phyloP scores from a whole-genome alignment of 140 eudicot species.

The Eryngium alpinum region DNA sequence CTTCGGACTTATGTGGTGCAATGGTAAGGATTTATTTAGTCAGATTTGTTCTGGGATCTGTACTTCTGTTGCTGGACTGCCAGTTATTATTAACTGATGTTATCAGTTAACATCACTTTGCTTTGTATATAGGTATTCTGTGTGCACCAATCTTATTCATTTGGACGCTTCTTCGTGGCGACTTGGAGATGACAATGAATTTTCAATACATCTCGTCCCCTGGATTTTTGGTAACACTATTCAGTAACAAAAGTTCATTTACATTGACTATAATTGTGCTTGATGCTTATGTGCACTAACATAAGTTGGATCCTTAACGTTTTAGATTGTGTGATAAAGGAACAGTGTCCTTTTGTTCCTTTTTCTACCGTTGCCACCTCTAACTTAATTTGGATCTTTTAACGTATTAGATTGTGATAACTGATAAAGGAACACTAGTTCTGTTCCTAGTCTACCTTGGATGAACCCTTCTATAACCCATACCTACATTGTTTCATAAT shows the following conservation, averaged over 20 bases:
- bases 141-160: constrained; percentile 69
- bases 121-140: constrained; percentile 44
- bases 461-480: too few species aligned
- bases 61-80: neutral
- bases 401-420: too few species aligned
- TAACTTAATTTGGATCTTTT: too few species aligned
- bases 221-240: constrained; percentile 71
- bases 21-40: constrained; percentile 41
- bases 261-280: neutral
- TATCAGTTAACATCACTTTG: neutral
- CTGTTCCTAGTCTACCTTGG: too few species aligned
- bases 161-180: constrained; percentile 84
- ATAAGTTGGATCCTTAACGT: constrained; percentile 1
- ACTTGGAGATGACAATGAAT: constrained; percentile 54
- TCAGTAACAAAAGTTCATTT: neutral
- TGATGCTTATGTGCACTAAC: constrained; percentile 1
- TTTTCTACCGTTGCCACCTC: neutral
- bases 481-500: too few species aligned
- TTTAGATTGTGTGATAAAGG: neutral
- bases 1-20: constrained; percentile 99
- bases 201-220: constrained; percentile 75
- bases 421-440: too few species aligned
- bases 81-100: neutral
- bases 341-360: neutral
- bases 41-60: constrained; percentile 1